Evolutionary conservation across 2,329 filamentous ascomycete species (phyloP).

Genomic region (Xylariaceae sp.): DNA sequence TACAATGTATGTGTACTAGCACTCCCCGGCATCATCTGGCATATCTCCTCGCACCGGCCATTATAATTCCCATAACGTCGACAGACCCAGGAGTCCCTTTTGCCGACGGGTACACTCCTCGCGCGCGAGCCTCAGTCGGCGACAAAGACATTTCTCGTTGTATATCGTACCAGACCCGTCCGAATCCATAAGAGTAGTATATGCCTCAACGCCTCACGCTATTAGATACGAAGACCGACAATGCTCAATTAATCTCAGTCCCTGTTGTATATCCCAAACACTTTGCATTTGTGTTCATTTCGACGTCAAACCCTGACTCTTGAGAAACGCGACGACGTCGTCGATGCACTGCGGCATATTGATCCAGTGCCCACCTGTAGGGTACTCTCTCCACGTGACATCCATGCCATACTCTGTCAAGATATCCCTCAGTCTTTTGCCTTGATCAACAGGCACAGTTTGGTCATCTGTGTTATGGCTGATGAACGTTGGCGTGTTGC

Average conservation of each 20-base stretch:
- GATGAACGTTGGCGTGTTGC: conserved; percentile 42
- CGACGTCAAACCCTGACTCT: conserved; percentile 8
- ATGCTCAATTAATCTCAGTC: too few species aligned
- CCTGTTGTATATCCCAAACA: neutral
- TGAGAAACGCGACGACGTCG: conserved; percentile 35
- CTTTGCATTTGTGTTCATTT: neutral
- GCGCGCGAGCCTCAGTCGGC: conserved; percentile 2
- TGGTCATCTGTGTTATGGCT: conserved; percentile 43
- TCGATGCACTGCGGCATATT: conserved; percentile 39
- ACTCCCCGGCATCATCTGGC: too few species aligned
- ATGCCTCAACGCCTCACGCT: neutral
- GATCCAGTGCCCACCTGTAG: conserved; percentile 41
- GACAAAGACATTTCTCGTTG: neutral
- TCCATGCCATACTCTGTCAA: conserved; percentile 35
- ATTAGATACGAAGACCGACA: neutral
- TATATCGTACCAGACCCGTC: neutral
- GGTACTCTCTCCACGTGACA: conserved; percentile 40
- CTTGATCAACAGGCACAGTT: conserved; percentile 35
- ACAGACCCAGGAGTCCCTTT: too few species aligned
- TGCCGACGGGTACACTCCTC: neutral
- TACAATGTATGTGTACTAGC: too few species aligned
- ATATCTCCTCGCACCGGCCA: too few species aligned
- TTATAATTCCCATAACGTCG: too few species aligned
- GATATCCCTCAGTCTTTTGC: conserved; percentile 32
- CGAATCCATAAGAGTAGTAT: neutral